Conservation (phyloP, 305 asterid species). For the Solanum hybrid region DNA sequence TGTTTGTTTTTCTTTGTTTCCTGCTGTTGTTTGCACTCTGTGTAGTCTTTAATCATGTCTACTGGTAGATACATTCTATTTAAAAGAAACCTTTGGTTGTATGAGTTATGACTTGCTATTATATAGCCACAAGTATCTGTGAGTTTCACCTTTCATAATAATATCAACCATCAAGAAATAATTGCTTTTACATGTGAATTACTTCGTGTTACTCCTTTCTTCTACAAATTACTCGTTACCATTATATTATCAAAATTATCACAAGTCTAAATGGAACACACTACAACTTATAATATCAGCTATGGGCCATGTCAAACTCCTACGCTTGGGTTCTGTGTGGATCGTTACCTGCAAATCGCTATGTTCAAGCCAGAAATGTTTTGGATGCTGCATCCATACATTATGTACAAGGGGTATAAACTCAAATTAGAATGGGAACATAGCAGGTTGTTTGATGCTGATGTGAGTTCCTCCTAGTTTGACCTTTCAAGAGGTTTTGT, state of each 20-base stretch:
- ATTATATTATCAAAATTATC: neutral
- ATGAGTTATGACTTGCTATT: neutral
- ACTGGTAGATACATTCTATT: neutral
- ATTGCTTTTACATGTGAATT: neutral
- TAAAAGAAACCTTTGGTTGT: neutral
- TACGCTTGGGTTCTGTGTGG: slow-evolving; percentile 86
- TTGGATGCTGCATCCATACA: slow-evolving; percentile 73
- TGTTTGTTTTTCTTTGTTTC: neutral
- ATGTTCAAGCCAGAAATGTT: slow-evolving; percentile 78
- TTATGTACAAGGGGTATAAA: slow-evolving; percentile 63
- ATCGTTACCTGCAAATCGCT: slow-evolving; percentile 66
- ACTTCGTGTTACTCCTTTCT: neutral
- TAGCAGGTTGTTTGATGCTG: slow-evolving; percentile 62
- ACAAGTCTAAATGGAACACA: neutral
- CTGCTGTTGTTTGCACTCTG: neutral
- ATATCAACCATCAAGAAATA: neutral
- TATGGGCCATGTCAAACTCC: slow-evolving; percentile 97
- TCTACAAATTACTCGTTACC: neutral
- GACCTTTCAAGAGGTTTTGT: neutral
- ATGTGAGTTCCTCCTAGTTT: slow-evolving; percentile 36
- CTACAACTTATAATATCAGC: slow-evolving; percentile 31
- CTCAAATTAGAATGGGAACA: slow-evolving; percentile 87
- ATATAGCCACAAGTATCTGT: neutral
- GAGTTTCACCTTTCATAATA: neutral
- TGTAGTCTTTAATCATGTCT: neutral